Evolutionary conservation across 129 eudicot species (phyloP).

Genomic region (Logfia minima): DNA sequence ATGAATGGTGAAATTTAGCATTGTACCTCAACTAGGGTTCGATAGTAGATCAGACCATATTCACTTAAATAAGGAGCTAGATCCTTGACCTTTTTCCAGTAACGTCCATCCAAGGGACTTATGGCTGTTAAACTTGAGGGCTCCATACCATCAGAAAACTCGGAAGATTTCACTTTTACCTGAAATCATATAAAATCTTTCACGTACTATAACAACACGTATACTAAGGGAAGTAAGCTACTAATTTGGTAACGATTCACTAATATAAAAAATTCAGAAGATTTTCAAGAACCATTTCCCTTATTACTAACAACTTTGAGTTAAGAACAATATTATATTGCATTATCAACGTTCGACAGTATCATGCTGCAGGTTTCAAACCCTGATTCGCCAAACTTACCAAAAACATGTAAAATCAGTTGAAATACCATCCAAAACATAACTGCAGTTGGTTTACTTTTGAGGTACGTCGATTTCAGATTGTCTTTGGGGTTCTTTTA

Average conservation of each 20-base stretch:
- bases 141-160: conserved; percentile 49
- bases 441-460: too few species aligned
- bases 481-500: too few species aligned
- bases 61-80: conserved; percentile 80
- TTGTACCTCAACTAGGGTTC: conserved; percentile 81
- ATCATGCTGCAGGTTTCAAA: too few species aligned
- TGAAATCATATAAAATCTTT: conserved; percentile 33
- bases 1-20: conserved; percentile 7
- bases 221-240: neutral
- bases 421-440: too few species aligned
- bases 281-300: neutral
- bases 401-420: too few species aligned
- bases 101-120: conserved; percentile 90
- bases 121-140: conserved; percentile 73
- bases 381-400: too few species aligned
- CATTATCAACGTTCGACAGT: too few species aligned
- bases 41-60: conserved; percentile 72
- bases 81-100: conserved; percentile 78
- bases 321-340: too few species aligned
- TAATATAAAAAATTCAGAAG: neutral
- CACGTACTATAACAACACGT: conserved; percentile 14
- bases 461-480: too few species aligned
- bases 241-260: neutral
- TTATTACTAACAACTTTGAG: neutral
- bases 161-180: conserved; percentile 48